Conservation (phyloP, 2,329 filamentous ascomycete species). For the Sporothrix protearum region DNA sequence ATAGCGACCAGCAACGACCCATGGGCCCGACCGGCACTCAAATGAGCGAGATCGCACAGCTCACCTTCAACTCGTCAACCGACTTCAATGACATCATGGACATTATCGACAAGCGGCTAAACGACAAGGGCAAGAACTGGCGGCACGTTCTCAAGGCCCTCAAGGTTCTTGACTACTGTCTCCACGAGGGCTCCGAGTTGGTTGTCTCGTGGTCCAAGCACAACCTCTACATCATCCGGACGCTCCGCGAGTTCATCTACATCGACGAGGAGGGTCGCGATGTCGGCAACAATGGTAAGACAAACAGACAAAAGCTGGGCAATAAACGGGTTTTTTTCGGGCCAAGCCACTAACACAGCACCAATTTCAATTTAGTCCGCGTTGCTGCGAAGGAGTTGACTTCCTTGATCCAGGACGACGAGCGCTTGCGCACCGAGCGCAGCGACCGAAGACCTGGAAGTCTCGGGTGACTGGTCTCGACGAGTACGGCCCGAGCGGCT, state of each 20-base stretch:
- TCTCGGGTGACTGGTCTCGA: constrained; percentile 91
- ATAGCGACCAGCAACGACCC: constrained; percentile 96
- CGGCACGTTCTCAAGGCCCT: constrained; percentile 95
- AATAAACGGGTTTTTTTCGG: background rate
- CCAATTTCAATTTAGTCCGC: constrained; percentile 75
- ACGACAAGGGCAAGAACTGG: constrained; percentile 99
- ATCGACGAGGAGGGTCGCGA: constrained; percentile 93
- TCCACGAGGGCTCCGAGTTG: constrained; percentile 94
- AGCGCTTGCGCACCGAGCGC: constrained; percentile 83
- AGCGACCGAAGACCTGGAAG: constrained; percentile 95
- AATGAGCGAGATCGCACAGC: constrained; percentile 96
- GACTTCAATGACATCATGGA: constrained; percentile 99
- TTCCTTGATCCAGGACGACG: constrained; percentile 86
- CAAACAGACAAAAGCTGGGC: background rate
- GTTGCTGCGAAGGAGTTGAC: constrained; percentile 96
- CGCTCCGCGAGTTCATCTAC: constrained; percentile 92
- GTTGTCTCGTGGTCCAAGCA: constrained; percentile 97
- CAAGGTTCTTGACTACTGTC: constrained; percentile 95
- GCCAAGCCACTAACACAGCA: constrained; percentile 20
- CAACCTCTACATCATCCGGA: constrained; percentile 99
- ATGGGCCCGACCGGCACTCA: constrained; percentile 96
- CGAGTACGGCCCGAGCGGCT: constrained; percentile 57
- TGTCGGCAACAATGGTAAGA: constrained; percentile 90
- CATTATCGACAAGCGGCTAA: constrained; percentile 97
- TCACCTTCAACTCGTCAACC: constrained; percentile 96